Evolutionary conservation across 345 rosid species (phyloP).

Genomic region (Cardamine chenopodiifolia): DNA sequence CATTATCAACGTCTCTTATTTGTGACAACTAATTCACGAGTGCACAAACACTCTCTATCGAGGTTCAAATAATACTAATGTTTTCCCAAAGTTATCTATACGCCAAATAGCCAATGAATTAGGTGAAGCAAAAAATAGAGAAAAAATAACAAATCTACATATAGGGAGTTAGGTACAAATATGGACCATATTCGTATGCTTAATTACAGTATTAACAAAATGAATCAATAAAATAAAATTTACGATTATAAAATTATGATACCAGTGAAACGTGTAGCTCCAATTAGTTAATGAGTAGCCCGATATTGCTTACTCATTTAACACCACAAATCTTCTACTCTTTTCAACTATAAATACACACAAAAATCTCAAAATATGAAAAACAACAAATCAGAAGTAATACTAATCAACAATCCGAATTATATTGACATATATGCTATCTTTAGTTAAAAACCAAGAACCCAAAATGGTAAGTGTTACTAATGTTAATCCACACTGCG

Average conservation of each 20-base stretch:
- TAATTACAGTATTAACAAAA: not conserved
- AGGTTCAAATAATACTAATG: not conserved
- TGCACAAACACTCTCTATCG: not conserved
- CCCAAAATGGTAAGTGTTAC: conserved; percentile 16
- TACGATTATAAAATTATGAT: not conserved
- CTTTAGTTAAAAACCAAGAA: not conserved
- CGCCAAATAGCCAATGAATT: not conserved
- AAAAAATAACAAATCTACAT: conserved; percentile 21
- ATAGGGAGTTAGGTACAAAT: conserved; percentile 32
- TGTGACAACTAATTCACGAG: not conserved
- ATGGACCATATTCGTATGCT: conserved; percentile 18
- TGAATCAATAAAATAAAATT: no score
- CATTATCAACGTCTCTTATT: not conserved
- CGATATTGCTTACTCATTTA: conserved; percentile 29
- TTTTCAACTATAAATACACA: conserved; percentile 29
- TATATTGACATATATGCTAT: conserved; percentile 2
- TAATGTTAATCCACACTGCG: not conserved
- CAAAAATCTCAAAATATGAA: not conserved
- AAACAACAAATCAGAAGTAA: conserved; percentile 14
- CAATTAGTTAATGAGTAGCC: conserved; percentile 30
- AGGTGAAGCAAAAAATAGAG: not conserved
- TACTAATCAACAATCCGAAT: not conserved
- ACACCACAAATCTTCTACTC: not conserved
- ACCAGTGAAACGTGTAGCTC: conserved; percentile 21
- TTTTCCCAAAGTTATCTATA: not conserved